Conservation (phyloP, 1,139 yeast species). For the Kazachstania sp. region DNA sequence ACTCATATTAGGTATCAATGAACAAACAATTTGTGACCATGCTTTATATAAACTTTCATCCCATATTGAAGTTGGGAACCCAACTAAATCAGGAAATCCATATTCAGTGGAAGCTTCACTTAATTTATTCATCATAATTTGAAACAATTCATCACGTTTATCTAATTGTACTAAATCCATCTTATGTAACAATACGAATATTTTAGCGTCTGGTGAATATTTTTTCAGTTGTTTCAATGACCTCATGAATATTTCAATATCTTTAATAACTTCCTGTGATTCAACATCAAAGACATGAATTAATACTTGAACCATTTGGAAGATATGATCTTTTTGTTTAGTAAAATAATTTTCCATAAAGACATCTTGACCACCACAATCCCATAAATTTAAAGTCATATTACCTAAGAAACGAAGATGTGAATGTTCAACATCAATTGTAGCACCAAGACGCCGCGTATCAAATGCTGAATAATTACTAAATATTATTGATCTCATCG, state of each 20-base stretch:
- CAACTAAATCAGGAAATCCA: slow-evolving; percentile 63
- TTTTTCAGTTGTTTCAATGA: slow-evolving; percentile 75
- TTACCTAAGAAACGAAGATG: slow-evolving; percentile 87
- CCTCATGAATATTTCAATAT: slow-evolving; percentile 82
- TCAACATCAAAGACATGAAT: slow-evolving; percentile 97
- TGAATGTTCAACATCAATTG: slow-evolving; percentile 96
- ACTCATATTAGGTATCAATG: slow-evolving; percentile 86
- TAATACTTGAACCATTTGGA: slow-evolving; percentile 93
- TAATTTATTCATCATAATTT: slow-evolving; percentile 73
- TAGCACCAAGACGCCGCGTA: slow-evolving; percentile 90
- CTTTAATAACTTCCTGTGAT: slow-evolving; percentile 83
- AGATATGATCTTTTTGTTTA: slow-evolving; percentile 80
- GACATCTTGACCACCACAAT: slow-evolving; percentile 96
- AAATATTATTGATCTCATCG: slow-evolving; percentile 93
- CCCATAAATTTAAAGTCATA: slow-evolving; percentile 95
- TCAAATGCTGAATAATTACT: slow-evolving; percentile 95
- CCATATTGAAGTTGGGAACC: slow-evolving; percentile 96
- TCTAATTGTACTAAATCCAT: slow-evolving; percentile 92
- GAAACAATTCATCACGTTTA: slow-evolving; percentile 74
- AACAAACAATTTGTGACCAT: slow-evolving; percentile 94
- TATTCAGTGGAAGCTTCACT: slow-evolving; percentile 70
- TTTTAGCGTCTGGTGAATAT: slow-evolving; percentile 84
- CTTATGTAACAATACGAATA: slow-evolving; percentile 85
- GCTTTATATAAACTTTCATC: slow-evolving; percentile 94
- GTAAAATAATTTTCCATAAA: slow-evolving; percentile 92